A percentile compares a stretch with the other conserved stretches of the same genome.
Conservation (phyloP, 2,329 filamentous ascomycete species). For the Alternaria viburni region DNA sequence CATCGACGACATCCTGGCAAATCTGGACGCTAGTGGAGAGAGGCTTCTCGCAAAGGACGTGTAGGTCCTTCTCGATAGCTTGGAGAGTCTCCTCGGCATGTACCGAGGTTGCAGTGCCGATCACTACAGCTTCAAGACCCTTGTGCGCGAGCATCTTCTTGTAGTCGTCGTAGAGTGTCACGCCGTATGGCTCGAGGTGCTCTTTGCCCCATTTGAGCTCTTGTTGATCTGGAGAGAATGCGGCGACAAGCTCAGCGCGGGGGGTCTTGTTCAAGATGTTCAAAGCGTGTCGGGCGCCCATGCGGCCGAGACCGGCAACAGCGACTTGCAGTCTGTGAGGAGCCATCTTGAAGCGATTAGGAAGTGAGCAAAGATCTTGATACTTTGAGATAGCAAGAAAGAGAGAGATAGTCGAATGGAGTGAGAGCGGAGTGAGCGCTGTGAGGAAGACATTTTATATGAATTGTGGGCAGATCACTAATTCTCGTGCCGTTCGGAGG, state of each 20-base stretch:
- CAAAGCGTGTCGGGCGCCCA: slow-evolving; percentile 60
- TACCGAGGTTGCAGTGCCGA: slow-evolving; percentile 43
- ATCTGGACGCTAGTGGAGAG: slow-evolving; percentile 42
- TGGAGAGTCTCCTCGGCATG: slow-evolving; percentile 45
- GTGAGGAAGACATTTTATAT: not conserved
- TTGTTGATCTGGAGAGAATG: slow-evolving; percentile 54
- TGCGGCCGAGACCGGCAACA: slow-evolving; percentile 59
- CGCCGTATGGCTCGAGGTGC: slow-evolving; percentile 54
- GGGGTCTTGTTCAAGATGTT: slow-evolving; percentile 56
- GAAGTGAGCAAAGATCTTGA: not conserved
- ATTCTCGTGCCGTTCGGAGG: slow-evolving; percentile 2
- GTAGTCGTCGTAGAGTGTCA: slow-evolving; percentile 55
- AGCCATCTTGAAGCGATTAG: slow-evolving; percentile 16
- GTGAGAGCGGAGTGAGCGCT: not conserved
- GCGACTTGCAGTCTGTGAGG: slow-evolving; percentile 48
- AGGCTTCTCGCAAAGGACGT: slow-evolving; percentile 51
- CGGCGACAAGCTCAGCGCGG: slow-evolving; percentile 58
- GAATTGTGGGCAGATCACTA: not conserved
- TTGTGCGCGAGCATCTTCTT: slow-evolving; percentile 54
- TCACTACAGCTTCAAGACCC: slow-evolving; percentile 53
- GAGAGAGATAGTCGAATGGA: not conserved
- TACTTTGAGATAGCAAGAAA: not conserved
- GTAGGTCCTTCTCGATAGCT: slow-evolving; percentile 44
- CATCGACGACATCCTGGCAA: slow-evolving; percentile 41
- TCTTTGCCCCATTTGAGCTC: slow-evolving; percentile 56